Conservation (phyloP, 2,329 filamentous ascomycete species). For the Rhynchosporium agropyri region DNA sequence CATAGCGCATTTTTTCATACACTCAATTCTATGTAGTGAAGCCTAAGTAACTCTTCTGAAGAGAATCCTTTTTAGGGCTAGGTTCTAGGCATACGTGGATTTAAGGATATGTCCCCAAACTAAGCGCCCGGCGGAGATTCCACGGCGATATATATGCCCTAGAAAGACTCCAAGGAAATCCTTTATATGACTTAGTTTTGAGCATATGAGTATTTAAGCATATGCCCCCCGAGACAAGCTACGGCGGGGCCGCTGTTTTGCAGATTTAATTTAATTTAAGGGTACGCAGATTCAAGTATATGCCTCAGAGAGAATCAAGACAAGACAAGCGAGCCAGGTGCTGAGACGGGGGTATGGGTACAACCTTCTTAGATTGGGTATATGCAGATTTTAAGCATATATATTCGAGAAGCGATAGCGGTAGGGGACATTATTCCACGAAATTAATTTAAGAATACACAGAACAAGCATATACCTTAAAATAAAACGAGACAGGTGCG, state of each 20-base stretch:
- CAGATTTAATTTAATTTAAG: not conserved
- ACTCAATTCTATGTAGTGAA: not conserved
- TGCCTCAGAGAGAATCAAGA: not conserved
- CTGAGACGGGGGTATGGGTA: too few relatives aligned
- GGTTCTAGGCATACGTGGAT: not conserved
- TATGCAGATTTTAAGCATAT: too few relatives aligned
- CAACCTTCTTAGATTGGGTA: too few relatives aligned
- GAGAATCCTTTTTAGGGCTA: not conserved
- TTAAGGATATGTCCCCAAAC: not conserved
- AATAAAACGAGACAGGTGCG: too few relatives aligned
- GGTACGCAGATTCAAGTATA: not conserved
- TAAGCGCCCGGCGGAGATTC: too few relatives aligned
- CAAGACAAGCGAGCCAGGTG: too few relatives aligned
- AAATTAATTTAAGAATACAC: too few relatives aligned
- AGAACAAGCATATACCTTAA: too few relatives aligned
- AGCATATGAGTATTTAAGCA: conserved; percentile 6
- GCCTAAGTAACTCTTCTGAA: not conserved
- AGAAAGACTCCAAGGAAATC: not conserved
- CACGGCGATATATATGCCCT: not conserved
- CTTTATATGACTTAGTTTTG: not conserved
- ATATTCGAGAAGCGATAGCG: too few relatives aligned
- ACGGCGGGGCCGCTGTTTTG: not conserved
- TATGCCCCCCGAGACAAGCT: not conserved
- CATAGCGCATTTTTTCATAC: not conserved
- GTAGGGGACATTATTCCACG: too few relatives aligned